Evolutionary conservation across 345 rosid genomes (phyloP), one percentile per base, ranked within the genome.

Genomic region (Sonneratia alba): DNA sequence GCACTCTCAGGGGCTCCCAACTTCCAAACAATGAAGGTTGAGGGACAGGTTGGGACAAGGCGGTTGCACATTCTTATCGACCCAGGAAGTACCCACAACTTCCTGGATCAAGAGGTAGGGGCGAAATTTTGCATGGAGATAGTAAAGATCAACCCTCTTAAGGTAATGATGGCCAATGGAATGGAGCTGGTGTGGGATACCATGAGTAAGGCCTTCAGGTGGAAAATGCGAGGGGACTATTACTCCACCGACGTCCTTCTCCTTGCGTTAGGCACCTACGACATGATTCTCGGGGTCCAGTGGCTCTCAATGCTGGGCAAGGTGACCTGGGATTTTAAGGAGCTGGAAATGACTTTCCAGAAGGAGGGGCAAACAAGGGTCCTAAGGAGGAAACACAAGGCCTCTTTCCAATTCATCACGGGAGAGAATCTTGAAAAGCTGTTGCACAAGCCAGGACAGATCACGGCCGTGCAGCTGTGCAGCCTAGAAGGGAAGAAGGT

Each of bases 61-160:
- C 2, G 4, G 22, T 2, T 72, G 1, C 4, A 22, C 1, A 42
- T 65, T 6, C 6, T 72, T 10, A 11, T 63, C 0, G 62, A 64
- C 32, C 27, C 70, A 11, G 59, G 75, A 0, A 64, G 69, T 8
- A 63, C 32, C 32, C 70, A 8, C 75, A 63, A 65, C 14, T 43
- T 72, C 15, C 21, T 72, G 32, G n/a, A 72, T 36, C 0, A 13
- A 9, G 19, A 32, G 0, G 21, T 47, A 13, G 40, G n/a, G 2
- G 22, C 47, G 7, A 4, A 45, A 3, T 1, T 62, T 42, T 59
- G 69, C 3, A 63, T 59, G 21, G 43, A 13, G 15, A 0, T 16
- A 1, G 0, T 7, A 3, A 7, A 16, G 18, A 22, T 51, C 16
- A 4, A 48, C 4, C 3, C 24, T 6, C 0, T 59, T 2, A 59